A percentile compares a stretch with the other conserved stretches of the same genome.
Conservation (phyloP, 441 rosid genomes). For the Viola pubescens region DNA sequence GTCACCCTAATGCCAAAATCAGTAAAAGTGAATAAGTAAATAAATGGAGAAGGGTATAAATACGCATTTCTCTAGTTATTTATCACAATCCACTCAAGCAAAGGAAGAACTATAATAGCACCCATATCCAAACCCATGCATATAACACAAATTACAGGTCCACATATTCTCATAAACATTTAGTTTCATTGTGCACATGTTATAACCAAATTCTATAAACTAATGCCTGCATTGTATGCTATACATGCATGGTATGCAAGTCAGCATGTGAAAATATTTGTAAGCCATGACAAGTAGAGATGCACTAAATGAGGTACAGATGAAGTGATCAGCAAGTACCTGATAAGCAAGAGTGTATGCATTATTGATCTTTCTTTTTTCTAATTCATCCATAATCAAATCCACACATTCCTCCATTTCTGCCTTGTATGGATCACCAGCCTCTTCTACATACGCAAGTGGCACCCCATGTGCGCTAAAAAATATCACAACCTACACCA, state of each 20-base stretch:
- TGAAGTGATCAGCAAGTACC: slow-evolving; percentile 31
- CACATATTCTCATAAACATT: too few species aligned
- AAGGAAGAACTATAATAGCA: too few species aligned
- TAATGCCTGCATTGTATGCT: background rate
- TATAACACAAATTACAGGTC: too few species aligned
- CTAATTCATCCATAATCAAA: slow-evolving; percentile 91
- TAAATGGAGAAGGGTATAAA: too few species aligned
- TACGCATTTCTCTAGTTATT: too few species aligned
- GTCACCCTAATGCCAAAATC: too few species aligned
- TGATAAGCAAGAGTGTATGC: slow-evolving; percentile 93
- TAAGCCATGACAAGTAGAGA: background rate
- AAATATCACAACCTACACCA: slow-evolving; percentile 76
- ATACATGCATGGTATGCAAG: background rate
- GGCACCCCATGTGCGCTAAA: slow-evolving; percentile 99
- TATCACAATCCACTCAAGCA: too few species aligned
- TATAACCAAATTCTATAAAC: too few species aligned
- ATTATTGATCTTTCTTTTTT: slow-evolving; percentile 63
- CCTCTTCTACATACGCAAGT: slow-evolving; percentile 95
- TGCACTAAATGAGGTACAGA: background rate
- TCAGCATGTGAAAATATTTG: background rate
- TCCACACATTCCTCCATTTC: slow-evolving; percentile 99
- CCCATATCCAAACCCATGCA: too few species aligned
- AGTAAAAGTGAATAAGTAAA: too few species aligned
- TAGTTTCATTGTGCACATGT: too few species aligned
- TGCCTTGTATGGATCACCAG: slow-evolving; percentile 99